phyloP scores from a whole-genome alignment of 768 basidiomycete species.

The Naganishia vishniacii region DNA sequence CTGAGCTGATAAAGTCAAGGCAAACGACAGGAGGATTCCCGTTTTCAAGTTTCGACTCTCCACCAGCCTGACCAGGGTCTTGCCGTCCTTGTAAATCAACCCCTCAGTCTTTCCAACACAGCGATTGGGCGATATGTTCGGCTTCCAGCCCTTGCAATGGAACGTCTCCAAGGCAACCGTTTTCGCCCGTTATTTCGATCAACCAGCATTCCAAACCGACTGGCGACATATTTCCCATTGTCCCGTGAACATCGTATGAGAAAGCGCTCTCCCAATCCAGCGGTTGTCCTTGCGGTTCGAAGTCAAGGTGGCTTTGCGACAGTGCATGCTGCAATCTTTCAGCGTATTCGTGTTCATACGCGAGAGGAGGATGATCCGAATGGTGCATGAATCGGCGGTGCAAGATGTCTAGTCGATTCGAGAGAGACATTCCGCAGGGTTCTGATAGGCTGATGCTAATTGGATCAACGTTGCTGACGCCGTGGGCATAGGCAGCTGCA shows the following conservation, averaged over 20 bases:
- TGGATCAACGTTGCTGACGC: too few species aligned
- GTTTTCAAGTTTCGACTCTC: too few species aligned
- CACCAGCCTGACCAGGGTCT: too few species aligned
- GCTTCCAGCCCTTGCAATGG: background rate
- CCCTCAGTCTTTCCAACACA: slow-evolving; percentile 9
- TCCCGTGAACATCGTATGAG: background rate
- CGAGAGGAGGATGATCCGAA: background rate
- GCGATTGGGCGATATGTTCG: background rate
- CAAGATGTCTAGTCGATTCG: background rate
- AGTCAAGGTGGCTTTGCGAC: too few species aligned
- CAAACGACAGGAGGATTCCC: too few species aligned
- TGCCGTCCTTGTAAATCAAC: too few species aligned
- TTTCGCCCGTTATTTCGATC: background rate
- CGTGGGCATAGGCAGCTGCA: too few species aligned
- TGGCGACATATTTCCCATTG: background rate
- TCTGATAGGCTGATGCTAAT: background rate
- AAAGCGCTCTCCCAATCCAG: slow-evolving; percentile 15
- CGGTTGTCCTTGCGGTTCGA: background rate
- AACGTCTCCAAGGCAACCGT: background rate
- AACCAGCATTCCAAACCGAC: slow-evolving; percentile 12
- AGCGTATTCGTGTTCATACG: background rate
- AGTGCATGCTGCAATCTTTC: background rate
- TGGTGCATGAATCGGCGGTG: background rate
- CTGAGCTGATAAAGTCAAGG: too few species aligned
- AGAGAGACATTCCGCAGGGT: background rate